phyloP scores from a whole-genome alignment of 2,329 filamentous ascomycete genomes.

The Geosmithia flava region DNA sequence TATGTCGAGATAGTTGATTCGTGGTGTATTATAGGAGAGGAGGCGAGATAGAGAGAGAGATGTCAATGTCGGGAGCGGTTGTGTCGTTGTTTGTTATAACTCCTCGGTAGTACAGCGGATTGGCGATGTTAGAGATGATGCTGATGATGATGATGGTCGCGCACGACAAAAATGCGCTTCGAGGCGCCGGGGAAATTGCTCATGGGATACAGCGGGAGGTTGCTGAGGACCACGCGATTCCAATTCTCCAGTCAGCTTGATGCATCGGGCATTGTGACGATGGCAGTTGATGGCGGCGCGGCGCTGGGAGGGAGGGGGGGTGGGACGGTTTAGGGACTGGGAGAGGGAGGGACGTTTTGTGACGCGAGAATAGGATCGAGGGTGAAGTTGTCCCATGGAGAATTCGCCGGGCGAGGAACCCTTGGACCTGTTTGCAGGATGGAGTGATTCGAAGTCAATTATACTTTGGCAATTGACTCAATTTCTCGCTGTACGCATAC shows the following conservation, averaged over 20 bases:
- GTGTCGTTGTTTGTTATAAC: no score
- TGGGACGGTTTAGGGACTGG: not conserved
- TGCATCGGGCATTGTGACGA: slow-evolving; percentile 28
- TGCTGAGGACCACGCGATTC: slow-evolving; percentile 26
- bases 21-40: no score
- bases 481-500: no score
- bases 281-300: not conserved
- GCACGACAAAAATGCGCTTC: slow-evolving; percentile 31
- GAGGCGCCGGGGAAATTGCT: slow-evolving; percentile 24
- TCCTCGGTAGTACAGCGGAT: no score
- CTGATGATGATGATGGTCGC: slow-evolving; percentile 20
- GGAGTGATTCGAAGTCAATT: no score
- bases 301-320: no score
- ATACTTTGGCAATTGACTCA: no score
- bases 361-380: slow-evolving; percentile 5
- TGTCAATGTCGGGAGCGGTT: no score
- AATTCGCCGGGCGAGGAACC: no score
- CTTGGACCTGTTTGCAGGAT: no score
- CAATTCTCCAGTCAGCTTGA: slow-evolving; percentile 24
- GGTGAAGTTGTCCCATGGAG: slow-evolving; percentile 5
- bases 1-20: no score
- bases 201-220: slow-evolving; percentile 28
- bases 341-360: not conserved
- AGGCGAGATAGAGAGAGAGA: no score
- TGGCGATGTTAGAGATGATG: not conserved